These are phyloP conservation scores for Hypseocharis bilobata DNA, from an alignment of 441 rosid genomes.

Conservation along the genomic window DNA sequence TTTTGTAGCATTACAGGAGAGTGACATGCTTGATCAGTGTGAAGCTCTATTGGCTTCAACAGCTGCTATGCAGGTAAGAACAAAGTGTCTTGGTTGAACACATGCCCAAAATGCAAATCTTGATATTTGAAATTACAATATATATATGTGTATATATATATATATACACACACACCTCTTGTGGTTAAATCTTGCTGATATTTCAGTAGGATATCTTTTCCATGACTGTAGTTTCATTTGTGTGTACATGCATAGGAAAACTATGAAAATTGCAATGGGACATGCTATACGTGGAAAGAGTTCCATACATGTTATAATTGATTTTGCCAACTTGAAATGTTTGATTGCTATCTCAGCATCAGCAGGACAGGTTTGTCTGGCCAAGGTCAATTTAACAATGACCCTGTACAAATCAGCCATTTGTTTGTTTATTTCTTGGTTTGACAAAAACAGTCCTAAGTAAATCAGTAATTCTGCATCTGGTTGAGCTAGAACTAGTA, in stretches of 20 bases:
- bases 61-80: constrained; percentile 60
- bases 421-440: background rate
- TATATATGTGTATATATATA: background rate
- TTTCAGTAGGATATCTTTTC: too few relatives aligned
- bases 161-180: too few relatives aligned
- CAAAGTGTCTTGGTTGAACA: background rate
- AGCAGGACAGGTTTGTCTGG: too few relatives aligned
- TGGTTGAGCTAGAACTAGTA: too few relatives aligned
- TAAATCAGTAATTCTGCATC: background rate
- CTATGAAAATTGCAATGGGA: too few relatives aligned
- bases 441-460: background rate
- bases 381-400: background rate
- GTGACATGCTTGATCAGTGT: constrained; percentile 51
- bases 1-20: constrained; percentile 43
- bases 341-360: too few relatives aligned
- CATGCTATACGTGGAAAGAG: too few relatives aligned
- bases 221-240: too few relatives aligned
- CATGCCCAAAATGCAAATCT: background rate
- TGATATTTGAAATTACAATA: background rate
- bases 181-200: too few relatives aligned
- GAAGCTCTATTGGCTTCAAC: constrained; percentile 56
- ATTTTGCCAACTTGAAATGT: too few relatives aligned
- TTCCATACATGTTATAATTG: too few relatives aligned
- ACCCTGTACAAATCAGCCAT: background rate
- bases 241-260: too few relatives aligned